phyloP scores from a whole-genome alignment of 1,139 yeast species.

The Kodamaea alishanica region DNA sequence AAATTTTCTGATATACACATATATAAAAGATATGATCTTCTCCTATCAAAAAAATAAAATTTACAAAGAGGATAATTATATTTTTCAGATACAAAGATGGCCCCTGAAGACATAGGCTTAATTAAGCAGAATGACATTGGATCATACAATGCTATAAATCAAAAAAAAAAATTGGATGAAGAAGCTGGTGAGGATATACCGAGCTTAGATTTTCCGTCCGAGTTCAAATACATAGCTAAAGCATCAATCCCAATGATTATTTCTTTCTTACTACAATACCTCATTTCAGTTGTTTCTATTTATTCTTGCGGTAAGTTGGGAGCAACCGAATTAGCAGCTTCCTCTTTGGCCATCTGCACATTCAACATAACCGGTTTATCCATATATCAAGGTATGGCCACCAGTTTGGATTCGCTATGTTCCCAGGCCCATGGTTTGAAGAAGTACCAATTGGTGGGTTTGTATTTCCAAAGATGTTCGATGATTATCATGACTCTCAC shows the following conservation, averaged over 20 bases:
- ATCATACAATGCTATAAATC: too few relatives aligned
- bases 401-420: conserved; percentile 41
- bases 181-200: neutral
- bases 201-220: conserved; percentile 13
- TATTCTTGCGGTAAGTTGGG: conserved; percentile 35
- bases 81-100: too few relatives aligned
- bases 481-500: conserved; percentile 14
- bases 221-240: conserved; percentile 26
- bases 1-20: too few relatives aligned
- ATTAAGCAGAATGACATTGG: too few relatives aligned
- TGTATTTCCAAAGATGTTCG: conserved; percentile 34
- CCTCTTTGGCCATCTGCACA: conserved; percentile 33
- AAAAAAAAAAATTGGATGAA: too few relatives aligned
- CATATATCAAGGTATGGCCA: conserved; percentile 41
- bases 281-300: conserved; percentile 31
- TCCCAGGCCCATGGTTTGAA: conserved; percentile 39
- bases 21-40: too few relatives aligned
- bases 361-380: conserved; percentile 37
- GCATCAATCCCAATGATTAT: conserved; percentile 33
- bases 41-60: too few relatives aligned
- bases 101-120: too few relatives aligned
- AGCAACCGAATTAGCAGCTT: conserved; percentile 33
- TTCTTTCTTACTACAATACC: conserved; percentile 35
- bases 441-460: conserved; percentile 30
- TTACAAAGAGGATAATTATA: too few relatives aligned